These are phyloP conservation scores for Auriscalpium orientale DNA, from an alignment of 768 basidiomycete species.

Conservation along the genomic window DNA sequence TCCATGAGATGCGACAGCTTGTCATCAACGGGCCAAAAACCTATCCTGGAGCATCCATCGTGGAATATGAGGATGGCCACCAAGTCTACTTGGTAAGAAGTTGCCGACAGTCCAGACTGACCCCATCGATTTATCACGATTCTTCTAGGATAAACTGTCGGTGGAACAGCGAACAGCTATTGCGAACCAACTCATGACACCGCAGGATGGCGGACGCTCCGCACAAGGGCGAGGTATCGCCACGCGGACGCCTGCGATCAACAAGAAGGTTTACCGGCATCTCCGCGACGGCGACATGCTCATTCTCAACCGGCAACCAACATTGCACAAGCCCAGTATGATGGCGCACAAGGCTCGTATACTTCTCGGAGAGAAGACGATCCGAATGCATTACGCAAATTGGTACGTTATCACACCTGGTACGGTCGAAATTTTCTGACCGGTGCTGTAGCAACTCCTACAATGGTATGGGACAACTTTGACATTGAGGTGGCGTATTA, in stretches of 20 bases:
- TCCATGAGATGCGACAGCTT: constrained; percentile 77
- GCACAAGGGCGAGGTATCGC: constrained; percentile 47
- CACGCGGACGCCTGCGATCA: constrained; percentile 72
- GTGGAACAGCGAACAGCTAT: constrained; percentile 89
- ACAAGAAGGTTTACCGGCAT: constrained; percentile 98
- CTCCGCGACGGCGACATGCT: constrained; percentile 91
- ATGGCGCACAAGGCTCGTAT: constrained; percentile 95
- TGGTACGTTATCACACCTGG: constrained; percentile 49
- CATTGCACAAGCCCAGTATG: constrained; percentile 98
- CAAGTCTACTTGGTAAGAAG: constrained; percentile 68
- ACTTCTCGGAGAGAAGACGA: constrained; percentile 93
- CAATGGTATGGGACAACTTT: constrained; percentile 54
- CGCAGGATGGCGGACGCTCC: constrained; percentile 64
- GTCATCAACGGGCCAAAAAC: constrained; percentile 86
- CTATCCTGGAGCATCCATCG: constrained; percentile 90
- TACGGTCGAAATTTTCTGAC: constrained; percentile 8
- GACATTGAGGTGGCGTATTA: constrained; percentile 4
- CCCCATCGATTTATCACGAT: not conserved
- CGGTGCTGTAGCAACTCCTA: constrained; percentile 75
- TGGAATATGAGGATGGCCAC: constrained; percentile 92
- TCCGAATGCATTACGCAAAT: constrained; percentile 99
- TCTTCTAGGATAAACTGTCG: constrained; percentile 67
- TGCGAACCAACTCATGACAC: constrained; percentile 91
- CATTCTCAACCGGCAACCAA: constrained; percentile 95
- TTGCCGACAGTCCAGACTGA: not conserved